phyloP scores from a whole-genome alignment of 2,329 filamentous ascomycete species.

The Pestalotiopsis fici region DNA sequence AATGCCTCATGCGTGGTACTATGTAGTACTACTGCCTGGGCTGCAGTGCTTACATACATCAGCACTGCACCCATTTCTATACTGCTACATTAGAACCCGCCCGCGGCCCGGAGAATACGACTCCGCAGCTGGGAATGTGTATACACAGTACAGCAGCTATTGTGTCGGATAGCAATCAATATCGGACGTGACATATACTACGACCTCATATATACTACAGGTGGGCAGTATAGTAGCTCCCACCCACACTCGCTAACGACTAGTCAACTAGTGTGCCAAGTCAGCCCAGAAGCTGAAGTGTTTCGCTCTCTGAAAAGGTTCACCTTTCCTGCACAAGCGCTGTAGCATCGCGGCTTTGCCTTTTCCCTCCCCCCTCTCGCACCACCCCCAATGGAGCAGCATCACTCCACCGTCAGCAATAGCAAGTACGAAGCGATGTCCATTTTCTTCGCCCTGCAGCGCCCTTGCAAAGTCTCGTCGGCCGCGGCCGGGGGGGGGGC shows the following conservation, averaged over 20 bases:
- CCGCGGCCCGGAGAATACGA: slow-evolving; percentile 1
- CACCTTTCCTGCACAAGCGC: slow-evolving; percentile 9
- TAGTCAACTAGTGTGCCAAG: not conserved
- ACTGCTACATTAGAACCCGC: not conserved
- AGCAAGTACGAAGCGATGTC: slow-evolving; percentile 18
- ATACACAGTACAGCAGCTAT: not conserved
- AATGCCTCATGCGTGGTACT: not conserved
- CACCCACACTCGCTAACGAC: not conserved
- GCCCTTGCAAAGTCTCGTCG: slow-evolving; percentile 11
- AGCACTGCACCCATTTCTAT: not conserved
- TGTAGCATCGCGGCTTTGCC: slow-evolving; percentile 8
- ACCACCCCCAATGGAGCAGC: not conserved
- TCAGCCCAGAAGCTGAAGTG: not conserved
- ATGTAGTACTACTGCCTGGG: not conserved
- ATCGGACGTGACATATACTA: not conserved
- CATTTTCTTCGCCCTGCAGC: slow-evolving; percentile 30
- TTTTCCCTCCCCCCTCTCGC: not conserved
- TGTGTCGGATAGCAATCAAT: not conserved
- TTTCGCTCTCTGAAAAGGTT: not conserved
- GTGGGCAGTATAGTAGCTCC: not conserved
- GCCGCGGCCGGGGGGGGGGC: not conserved
- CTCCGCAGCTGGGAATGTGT: not conserved
- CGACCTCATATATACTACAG: not conserved
- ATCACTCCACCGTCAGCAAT: not conserved
- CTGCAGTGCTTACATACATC: not conserved